These are phyloP conservation scores for Blastomyces emzantsi DNA, from an alignment of 2,329 filamentous ascomycete species.

Conservation along the genomic window DNA sequence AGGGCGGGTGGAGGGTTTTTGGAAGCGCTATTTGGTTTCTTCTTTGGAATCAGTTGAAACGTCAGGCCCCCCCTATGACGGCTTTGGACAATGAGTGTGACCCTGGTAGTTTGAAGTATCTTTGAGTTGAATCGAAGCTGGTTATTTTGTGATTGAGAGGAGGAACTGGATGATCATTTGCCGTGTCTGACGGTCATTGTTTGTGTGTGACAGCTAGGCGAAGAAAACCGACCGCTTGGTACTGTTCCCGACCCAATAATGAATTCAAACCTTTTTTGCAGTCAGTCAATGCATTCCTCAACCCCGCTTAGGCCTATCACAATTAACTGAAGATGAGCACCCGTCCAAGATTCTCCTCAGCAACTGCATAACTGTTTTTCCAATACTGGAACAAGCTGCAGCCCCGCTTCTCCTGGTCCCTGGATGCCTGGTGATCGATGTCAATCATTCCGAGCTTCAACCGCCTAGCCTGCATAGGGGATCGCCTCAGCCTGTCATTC, in stretches of 20 bases:
- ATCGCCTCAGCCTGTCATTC: neutral
- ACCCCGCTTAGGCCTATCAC: neutral
- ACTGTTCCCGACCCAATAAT: neutral
- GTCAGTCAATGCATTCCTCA: neutral
- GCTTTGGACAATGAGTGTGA: neutral
- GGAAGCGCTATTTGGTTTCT: neutral
- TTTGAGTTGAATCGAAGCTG: neutral
- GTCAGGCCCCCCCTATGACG: no score
- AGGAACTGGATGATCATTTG: neutral
- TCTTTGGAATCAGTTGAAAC: no score
- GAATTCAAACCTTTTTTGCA: neutral
- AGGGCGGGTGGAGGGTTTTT: neutral
- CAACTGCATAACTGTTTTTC: neutral
- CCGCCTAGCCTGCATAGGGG: neutral
- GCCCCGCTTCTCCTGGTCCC: neutral
- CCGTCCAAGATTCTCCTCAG: neutral
- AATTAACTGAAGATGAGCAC: neutral
- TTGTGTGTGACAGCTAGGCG: neutral
- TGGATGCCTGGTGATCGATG: neutral
- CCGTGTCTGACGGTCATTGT: neutral
- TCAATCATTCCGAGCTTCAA: neutral
- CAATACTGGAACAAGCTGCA: neutral
- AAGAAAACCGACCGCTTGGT: neutral
- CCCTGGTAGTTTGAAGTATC: neutral
- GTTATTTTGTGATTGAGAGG: neutral